phyloP scores from a whole-genome alignment of 306 rosid species.

The Mimosa bimucronata region DNA sequence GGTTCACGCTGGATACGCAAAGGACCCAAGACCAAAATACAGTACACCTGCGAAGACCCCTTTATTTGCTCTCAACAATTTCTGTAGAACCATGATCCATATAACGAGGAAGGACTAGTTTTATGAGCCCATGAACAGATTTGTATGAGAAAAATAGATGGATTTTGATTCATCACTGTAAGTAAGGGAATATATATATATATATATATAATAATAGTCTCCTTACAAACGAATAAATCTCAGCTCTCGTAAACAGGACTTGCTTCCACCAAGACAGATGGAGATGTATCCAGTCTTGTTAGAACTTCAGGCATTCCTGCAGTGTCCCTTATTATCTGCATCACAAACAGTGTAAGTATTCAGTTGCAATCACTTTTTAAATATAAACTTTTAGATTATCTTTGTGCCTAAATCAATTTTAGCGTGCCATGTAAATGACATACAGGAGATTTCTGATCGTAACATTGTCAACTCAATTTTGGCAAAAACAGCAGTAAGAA shows the following conservation, averaged over 20 bases:
- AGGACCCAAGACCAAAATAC: background rate
- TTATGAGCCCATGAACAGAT: background rate
- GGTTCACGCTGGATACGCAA: background rate
- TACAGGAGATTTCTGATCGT: background rate
- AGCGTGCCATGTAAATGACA: background rate
- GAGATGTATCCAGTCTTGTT: conserved; percentile 69
- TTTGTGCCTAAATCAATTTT: background rate
- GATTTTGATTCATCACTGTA: conserved; percentile 27
- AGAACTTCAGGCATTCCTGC: conserved; percentile 92
- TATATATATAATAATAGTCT: conserved; percentile 31
- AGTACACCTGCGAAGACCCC: background rate
- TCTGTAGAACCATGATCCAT: background rate
- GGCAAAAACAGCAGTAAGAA: conserved; percentile 1
- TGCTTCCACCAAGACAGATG: conserved; percentile 61
- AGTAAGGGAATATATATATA: conserved; percentile 13
- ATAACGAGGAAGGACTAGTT: conserved; percentile 28
- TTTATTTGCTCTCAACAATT: background rate
- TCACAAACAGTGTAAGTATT: conserved; percentile 43
- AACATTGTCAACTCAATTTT: conserved; percentile 7
- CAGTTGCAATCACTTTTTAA: conserved; percentile 9
- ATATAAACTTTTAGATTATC: background rate
- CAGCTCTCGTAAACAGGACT: conserved; percentile 79
- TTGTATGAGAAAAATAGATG: conserved; percentile 14
- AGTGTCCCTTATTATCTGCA: conserved; percentile 82
- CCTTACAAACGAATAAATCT: conserved; percentile 33